Percentiles rank a stretch among this genome's conserved stretches.
Evolutionary conservation across 306 rosid genomes (phyloP).

Genomic region (Rosa persica): DNA sequence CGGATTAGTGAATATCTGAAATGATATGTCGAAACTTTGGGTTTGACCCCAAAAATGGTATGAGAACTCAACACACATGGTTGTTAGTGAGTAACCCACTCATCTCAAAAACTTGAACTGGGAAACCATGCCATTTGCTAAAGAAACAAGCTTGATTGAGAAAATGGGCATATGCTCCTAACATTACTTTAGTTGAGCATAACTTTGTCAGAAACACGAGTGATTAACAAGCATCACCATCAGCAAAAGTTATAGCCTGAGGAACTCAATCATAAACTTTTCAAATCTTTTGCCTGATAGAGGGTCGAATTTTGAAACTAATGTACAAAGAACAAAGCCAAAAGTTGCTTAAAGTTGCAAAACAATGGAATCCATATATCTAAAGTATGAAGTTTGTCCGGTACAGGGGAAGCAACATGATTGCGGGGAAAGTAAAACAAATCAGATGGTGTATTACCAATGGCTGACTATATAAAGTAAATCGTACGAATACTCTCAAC

Average conservation of each 20-base stretch:
- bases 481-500: not conserved
- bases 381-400: slow-evolving; percentile 18
- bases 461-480: slow-evolving; percentile 6
- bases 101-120: not conserved
- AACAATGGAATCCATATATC: slow-evolving; percentile 15
- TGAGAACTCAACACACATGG: too few species aligned
- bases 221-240: not conserved
- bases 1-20: too few species aligned
- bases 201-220: not conserved
- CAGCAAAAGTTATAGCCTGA: not conserved
- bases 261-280: not conserved
- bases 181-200: not conserved
- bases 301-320: slow-evolving; percentile 8
- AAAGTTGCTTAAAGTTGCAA: slow-evolving; percentile 22
- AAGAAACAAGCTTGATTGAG: not conserved
- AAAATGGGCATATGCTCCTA: not conserved
- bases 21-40: too few species aligned
- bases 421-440: slow-evolving; percentile 8
- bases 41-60: too few species aligned
- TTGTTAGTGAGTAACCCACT: not conserved
- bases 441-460: slow-evolving; percentile 2
- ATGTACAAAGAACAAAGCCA: slow-evolving; percentile 6
- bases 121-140: not conserved
- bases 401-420: slow-evolving; percentile 1
- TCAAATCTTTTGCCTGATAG: not conserved